Conservation (phyloP, 1,139 yeast species). For the Yamadazyma blattariae region DNA sequence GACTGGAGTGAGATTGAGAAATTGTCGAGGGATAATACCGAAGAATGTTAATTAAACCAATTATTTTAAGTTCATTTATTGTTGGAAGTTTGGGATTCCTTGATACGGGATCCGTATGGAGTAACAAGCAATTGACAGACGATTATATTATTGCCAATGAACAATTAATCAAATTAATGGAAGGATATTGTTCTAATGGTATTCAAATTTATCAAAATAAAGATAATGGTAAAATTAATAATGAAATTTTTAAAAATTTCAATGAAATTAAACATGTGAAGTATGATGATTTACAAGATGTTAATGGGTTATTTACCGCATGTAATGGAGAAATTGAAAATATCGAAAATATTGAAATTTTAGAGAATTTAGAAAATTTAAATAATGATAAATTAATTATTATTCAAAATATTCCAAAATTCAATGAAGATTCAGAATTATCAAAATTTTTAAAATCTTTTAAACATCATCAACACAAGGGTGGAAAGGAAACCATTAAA, state of each 20-base stretch:
- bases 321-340: slow-evolving; percentile 13
- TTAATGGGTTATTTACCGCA: slow-evolving; percentile 15
- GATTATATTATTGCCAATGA: slow-evolving; percentile 10
- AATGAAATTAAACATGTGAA: slow-evolving; percentile 28
- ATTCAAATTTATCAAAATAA: slow-evolving; percentile 6
- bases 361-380: slow-evolving; percentile 14
- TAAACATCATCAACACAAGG: no score
- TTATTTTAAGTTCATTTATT: neutral
- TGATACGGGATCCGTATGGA: slow-evolving; percentile 12
- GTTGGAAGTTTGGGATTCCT: slow-evolving; percentile 8
- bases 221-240: neutral
- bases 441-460: neutral
- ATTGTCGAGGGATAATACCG: neutral
- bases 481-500: no score
- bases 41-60: neutral
- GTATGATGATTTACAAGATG: slow-evolving; percentile 20
- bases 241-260: slow-evolving; percentile 4
- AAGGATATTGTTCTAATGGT: slow-evolving; percentile 2
- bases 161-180: slow-evolving; percentile 5
- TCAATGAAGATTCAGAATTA: neutral
- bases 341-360: slow-evolving; percentile 18
- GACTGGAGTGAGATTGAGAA: no score
- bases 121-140: slow-evolving; percentile 7
- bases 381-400: slow-evolving; percentile 17
- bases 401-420: slow-evolving; percentile 12